These are phyloP conservation scores for Penicillium argentinense DNA, from an alignment of 495 filamentous ascomycete genomes.

Conservation along the genomic window DNA sequence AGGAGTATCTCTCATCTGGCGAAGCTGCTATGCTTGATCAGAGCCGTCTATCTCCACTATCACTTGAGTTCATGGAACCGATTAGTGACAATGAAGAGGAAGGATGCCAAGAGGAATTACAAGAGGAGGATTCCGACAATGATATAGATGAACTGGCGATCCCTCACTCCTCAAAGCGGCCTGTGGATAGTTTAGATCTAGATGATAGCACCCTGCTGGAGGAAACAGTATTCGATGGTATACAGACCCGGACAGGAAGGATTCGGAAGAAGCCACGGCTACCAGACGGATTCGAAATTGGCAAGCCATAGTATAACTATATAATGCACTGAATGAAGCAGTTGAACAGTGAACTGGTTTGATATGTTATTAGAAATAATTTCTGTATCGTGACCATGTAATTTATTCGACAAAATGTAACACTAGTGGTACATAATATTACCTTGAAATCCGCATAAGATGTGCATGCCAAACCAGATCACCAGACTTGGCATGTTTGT, in stretches of 20 bases:
- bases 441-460: not conserved
- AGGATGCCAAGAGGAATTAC: conserved; percentile 2
- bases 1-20: conserved; percentile 2
- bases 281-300: not conserved
- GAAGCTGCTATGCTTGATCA: conserved; percentile 1
- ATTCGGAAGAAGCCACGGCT: not conserved
- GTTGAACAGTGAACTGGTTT: not conserved
- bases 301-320: not conserved
- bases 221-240: not conserved
- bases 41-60: not conserved
- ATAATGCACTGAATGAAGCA: not conserved
- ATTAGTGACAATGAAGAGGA: conserved; percentile 11
- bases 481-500: not conserved
- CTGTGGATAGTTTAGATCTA: not conserved
- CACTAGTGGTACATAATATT: not conserved
- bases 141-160: not conserved
- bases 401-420: not conserved
- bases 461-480: not conserved
- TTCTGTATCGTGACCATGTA: not conserved
- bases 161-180: not conserved
- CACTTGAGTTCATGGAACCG: conserved; percentile 1
- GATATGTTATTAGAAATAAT: not conserved
- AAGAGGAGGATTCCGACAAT: conserved; percentile 6
- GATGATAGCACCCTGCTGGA: not conserved
- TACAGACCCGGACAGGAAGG: not conserved